phyloP scores from a whole-genome alignment of 1,139 yeast species.

The Yamadazyma spencermartinsiae region DNA sequence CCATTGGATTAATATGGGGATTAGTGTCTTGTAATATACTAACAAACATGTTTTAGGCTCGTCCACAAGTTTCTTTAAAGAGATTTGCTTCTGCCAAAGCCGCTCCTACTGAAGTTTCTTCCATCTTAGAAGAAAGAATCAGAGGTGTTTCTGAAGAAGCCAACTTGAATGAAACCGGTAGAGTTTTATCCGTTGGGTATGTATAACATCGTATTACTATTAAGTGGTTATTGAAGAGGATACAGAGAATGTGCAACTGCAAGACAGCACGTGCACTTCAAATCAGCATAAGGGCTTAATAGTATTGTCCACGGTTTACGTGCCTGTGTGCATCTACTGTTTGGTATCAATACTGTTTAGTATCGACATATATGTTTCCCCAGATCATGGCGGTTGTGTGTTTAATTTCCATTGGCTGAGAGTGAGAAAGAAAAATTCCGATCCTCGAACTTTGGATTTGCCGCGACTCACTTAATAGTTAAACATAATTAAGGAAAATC shows the following conservation, averaged over 20 bases:
- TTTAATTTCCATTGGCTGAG: constrained; percentile 3
- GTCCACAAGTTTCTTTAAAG: constrained; percentile 64
- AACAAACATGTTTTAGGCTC: constrained; percentile 48
- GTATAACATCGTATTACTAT: constrained; percentile 26
- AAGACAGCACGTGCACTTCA: no score
- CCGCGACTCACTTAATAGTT: not conserved
- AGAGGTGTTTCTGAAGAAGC: constrained; percentile 99
- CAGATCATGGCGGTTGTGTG: not conserved
- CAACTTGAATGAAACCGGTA: constrained; percentile 98
- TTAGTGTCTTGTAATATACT: constrained; percentile 14
- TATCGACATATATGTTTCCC: not conserved
- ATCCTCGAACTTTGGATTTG: constrained; percentile 9
- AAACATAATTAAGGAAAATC: not conserved
- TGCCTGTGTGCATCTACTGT: not conserved
- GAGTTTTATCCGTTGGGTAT: constrained; percentile 96
- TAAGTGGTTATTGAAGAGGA: no score
- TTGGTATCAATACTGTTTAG: not conserved
- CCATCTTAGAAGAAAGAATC: constrained; percentile 98
- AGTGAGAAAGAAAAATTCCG: constrained; percentile 2
- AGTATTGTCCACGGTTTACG: no score
- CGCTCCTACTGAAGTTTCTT: constrained; percentile 98
- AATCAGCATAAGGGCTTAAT: no score
- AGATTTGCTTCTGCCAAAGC: constrained; percentile 97
- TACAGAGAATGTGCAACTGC: no score
- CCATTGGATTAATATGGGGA: not conserved